These are phyloP conservation scores for Diplodia sapinea DNA, from an alignment of 2,329 filamentous ascomycete species.

Conservation along the genomic window DNA sequence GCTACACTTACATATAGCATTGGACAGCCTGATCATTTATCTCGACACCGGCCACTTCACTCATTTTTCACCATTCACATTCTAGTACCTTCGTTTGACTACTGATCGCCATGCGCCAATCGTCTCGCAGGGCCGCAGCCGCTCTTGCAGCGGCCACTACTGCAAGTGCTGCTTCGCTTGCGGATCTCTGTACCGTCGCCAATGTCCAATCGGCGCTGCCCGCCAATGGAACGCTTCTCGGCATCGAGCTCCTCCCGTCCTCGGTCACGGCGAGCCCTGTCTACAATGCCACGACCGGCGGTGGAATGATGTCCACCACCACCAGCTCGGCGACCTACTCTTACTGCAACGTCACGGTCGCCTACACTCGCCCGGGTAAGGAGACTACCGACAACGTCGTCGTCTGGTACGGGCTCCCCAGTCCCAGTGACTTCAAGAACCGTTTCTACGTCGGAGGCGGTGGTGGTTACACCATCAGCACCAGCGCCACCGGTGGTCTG, in stretches of 20 bases:
- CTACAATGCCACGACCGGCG: constrained; percentile 44
- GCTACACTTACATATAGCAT: constrained; percentile 1
- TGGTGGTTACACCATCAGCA: constrained; percentile 55
- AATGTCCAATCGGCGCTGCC: constrained; percentile 53
- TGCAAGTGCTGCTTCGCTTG: constrained; percentile 41
- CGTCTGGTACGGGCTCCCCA: constrained; percentile 52
- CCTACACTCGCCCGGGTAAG: constrained; percentile 53
- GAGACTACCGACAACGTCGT: constrained; percentile 33
- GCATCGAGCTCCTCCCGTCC: constrained; percentile 51
- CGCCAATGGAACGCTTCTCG: constrained; percentile 50
- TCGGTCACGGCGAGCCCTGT: constrained; percentile 50
- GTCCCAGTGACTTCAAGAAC: constrained; percentile 52
- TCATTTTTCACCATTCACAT: not conserved
- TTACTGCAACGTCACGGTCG: constrained; percentile 57
- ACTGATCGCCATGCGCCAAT: constrained; percentile 31
- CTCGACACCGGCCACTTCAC: not conserved
- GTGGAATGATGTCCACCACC: constrained; percentile 39
- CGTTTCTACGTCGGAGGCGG: constrained; percentile 56
- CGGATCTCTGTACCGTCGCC: constrained; percentile 51
- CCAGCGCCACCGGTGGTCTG: constrained; percentile 49
- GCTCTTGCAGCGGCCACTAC: constrained; percentile 25
- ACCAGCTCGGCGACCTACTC: constrained; percentile 27
- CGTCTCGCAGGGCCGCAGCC: constrained; percentile 22
- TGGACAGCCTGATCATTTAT: not conserved
- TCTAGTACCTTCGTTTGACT: constrained; percentile 3